Base-by-base conservation (phyloP, 352 stramenopile genomes). In the Phytophthora chlamydospora region DNA sequence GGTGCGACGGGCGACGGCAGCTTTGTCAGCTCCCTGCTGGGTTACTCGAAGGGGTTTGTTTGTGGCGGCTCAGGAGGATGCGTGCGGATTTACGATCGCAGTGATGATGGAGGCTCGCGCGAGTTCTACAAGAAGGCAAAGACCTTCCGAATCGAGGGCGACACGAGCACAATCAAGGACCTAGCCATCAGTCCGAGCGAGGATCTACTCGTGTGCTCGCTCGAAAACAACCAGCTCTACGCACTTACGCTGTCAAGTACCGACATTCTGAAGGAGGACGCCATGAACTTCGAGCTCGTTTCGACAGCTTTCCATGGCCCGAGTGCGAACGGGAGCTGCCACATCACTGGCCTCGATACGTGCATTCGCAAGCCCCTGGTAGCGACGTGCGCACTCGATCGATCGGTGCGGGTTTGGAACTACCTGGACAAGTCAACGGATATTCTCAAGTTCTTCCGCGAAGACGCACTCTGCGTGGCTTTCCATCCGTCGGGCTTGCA, bases 361-460 rank as follows among this genome's bases (percentile, higher is more conserved):
- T 98, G 91, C 58, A 77, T 97, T 29, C 86, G 94, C 24, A 98
- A 98, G 57, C 93, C 93, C 3, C 69, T 98, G 2, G 72, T 97
- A 8, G 90, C 90, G 2, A 98, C 95, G 3, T 97, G 86, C 46
- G 91, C 88, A 2, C 68, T 96, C 4, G 95, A 98, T 69, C 83
- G 87, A 39, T 97, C 91, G 0, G 79, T 98, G 13, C 82, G 93
- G 31, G 74, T 98, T 19, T 98, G 95, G 95, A 98, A 98, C 71
- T 98, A 98, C 68, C 43, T 96, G 36, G 90, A 97, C 58, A 93
- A 97, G 53, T 89, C 79, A 27, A 88, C 87, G 0, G 93, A 98
- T 48, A 90, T 98, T 40, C 83, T 93, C 67, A 97, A 97, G 49
- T 78, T 83, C 45, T 98, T 98, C 68, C 85, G 86, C 34, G 95